Conservation (phyloP, 176 grass and related monocot genomes). For the Oryza punctata region DNA sequence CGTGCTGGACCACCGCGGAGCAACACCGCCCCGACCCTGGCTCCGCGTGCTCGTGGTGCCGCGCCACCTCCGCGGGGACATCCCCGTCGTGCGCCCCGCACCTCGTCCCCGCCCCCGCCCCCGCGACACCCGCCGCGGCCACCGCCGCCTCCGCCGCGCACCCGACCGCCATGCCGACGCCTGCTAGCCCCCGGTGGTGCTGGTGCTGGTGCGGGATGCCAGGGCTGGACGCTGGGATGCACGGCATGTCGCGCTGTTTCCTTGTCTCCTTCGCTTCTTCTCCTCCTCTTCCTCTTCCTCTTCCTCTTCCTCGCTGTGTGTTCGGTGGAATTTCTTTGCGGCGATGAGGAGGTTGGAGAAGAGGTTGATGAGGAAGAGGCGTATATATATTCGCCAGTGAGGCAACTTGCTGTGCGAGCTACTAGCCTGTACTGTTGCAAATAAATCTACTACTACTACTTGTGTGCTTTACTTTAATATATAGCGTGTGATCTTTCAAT, state of each 20-base stretch:
- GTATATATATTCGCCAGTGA: conserved; percentile 42
- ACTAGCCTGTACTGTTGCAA: conserved; percentile 37
- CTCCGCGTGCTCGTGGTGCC: conserved; percentile 74
- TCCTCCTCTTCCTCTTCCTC: not conserved
- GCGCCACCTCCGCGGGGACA: conserved; percentile 66
- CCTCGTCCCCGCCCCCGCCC: not conserved
- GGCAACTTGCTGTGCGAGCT: conserved; percentile 32
- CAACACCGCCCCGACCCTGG: conserved; percentile 64
- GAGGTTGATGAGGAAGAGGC: conserved; percentile 28
- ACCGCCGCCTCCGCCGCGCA: conserved; percentile 36
- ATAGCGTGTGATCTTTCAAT: conserved; percentile 22
- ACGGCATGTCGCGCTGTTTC: conserved; percentile 55
- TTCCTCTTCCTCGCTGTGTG: not conserved
- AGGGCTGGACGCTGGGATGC: conserved; percentile 59
- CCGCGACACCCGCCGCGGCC: not conserved
- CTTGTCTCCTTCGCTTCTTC: not conserved
- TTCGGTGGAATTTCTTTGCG: conserved; percentile 38
- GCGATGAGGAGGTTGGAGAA: conserved; percentile 24
- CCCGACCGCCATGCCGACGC: conserved; percentile 29
- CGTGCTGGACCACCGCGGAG: conserved; percentile 79
- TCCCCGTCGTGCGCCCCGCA: conserved; percentile 53
- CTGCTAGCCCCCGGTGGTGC: conserved; percentile 36
- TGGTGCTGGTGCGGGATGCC: conserved; percentile 53
- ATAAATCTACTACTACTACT: conserved; percentile 6
- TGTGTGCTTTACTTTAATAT: conserved; percentile 32